A percentile compares a stretch with the other conserved stretches of the same genome.
Conservation (phyloP, 495 filamentous ascomycete genomes). For the Pyrenula aspistea region DNA sequence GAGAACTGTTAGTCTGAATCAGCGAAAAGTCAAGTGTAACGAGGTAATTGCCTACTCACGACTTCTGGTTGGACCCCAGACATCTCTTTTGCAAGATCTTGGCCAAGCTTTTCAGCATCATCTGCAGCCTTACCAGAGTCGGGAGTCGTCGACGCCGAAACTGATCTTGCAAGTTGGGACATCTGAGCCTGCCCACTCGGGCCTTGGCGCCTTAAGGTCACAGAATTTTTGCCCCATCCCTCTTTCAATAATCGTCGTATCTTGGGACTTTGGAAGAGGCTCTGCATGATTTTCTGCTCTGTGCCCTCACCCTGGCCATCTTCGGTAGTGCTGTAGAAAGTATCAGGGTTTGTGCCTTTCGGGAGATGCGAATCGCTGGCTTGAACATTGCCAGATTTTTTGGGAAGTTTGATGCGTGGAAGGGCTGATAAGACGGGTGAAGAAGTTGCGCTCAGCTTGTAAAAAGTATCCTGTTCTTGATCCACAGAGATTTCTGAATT, state of each 20-base stretch:
- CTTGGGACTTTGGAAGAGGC: conserved; percentile 8
- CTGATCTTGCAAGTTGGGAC: not conserved
- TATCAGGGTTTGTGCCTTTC: conserved; percentile 42
- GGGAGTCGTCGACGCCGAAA: not conserved
- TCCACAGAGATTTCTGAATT: conserved; percentile 22
- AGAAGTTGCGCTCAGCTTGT: conserved; percentile 31
- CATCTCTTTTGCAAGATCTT: conserved; percentile 34
- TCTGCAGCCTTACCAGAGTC: conserved; percentile 3
- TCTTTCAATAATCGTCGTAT: conserved; percentile 6
- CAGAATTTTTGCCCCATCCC: not conserved
- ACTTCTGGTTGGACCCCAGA: too few species aligned
- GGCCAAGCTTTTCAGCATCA: conserved; percentile 4
- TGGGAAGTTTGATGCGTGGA: conserved; percentile 48
- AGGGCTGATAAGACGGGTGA: conserved; percentile 38
- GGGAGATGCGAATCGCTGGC: conserved; percentile 16
- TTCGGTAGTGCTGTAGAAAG: conserved; percentile 32
- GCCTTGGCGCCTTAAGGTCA: too few species aligned
- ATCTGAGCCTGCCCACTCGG: not conserved
- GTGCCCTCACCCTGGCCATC: not conserved
- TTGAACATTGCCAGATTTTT: conserved; percentile 34
- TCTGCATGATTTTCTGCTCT: conserved; percentile 7
- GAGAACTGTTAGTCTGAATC: conserved; percentile 26
- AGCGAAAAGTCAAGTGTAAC: conserved; percentile 13
- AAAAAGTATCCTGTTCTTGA: conserved; percentile 47
- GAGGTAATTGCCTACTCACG: too few species aligned